Evolutionary conservation across 2,329 filamentous ascomycete genomes (phyloP).

Genomic region (Ilyonectria robusta): DNA sequence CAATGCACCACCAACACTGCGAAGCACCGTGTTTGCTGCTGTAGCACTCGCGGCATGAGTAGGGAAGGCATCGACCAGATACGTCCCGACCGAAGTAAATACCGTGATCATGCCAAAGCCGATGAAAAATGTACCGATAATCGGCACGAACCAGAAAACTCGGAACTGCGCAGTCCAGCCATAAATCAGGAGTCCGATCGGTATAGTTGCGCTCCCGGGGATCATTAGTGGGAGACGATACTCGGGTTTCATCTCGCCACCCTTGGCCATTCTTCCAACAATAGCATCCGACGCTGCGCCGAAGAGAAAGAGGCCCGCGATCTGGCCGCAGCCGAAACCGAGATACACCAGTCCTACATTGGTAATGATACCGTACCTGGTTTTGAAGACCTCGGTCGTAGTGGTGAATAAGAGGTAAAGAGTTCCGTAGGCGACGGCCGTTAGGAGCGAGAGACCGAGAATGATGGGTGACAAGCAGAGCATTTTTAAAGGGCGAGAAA

Average conservation of each 20-base stretch:
- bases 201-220: constrained; percentile 31
- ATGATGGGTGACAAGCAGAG: constrained; percentile 63
- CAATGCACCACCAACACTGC: constrained; percentile 29
- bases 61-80: constrained; percentile 41
- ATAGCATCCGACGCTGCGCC: constrained; percentile 32
- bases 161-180: constrained; percentile 56
- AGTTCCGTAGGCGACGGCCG: constrained; percentile 68
- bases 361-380: constrained; percentile 50
- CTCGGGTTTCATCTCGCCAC: constrained; percentile 35
- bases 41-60: constrained; percentile 36
- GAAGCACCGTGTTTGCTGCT: constrained; percentile 36
- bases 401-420: constrained; percentile 68
- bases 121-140: constrained; percentile 58
- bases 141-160: constrained; percentile 68
- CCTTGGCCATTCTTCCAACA: constrained; percentile 24
- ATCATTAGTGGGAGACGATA: constrained; percentile 41
- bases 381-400: constrained; percentile 62
- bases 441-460: constrained; percentile 61
- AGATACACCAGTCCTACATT: constrained; percentile 59
- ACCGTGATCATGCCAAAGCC: constrained; percentile 56
- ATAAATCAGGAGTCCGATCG: constrained; percentile 44
- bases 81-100: constrained; percentile 62
- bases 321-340: constrained; percentile 59
- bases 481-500: constrained; percentile 62
- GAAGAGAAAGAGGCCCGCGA: constrained; percentile 21